Evolutionary conservation across 495 filamentous ascomycete genomes (phyloP).

Genomic region (Penicillium dipodomyicola): DNA sequence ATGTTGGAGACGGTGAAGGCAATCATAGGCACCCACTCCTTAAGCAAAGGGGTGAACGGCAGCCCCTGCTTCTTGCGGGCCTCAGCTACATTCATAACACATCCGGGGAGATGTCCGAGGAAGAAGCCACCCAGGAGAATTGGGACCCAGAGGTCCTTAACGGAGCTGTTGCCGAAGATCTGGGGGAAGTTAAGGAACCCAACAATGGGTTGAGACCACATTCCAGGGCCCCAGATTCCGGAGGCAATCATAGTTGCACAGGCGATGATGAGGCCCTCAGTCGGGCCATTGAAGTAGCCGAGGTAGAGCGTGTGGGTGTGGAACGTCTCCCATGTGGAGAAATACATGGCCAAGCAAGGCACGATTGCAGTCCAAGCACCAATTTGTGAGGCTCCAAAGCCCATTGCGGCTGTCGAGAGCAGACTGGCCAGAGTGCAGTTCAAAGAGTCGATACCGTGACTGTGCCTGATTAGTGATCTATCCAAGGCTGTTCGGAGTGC

Average conservation of each 20-base stretch:
- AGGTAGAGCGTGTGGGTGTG: slow-evolving; percentile 97
- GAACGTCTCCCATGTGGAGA: slow-evolving; percentile 99
- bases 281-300: slow-evolving; percentile 95
- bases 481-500: slow-evolving; percentile 1
- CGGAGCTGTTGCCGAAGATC: slow-evolving; percentile 61
- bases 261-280: slow-evolving; percentile 89
- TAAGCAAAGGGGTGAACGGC: slow-evolving; percentile 79
- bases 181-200: slow-evolving; percentile 58
- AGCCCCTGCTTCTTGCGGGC: slow-evolving; percentile 70
- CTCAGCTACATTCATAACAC: slow-evolving; percentile 74
- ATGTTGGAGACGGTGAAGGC: slow-evolving; percentile 70
- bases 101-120: slow-evolving; percentile 74
- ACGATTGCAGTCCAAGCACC: slow-evolving; percentile 89
- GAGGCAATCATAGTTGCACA: slow-evolving; percentile 80
- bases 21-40: slow-evolving; percentile 91
- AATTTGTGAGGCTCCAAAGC: slow-evolving; percentile 72
- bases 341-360: slow-evolving; percentile 96
- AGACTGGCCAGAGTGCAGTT: slow-evolving; percentile 93
- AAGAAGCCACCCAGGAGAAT: slow-evolving; percentile 71
- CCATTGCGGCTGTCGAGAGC: slow-evolving; percentile 87
- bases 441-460: slow-evolving; percentile 94
- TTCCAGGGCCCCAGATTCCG: slow-evolving; percentile 80
- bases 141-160: slow-evolving; percentile 85
- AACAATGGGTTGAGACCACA: slow-evolving; percentile 76
- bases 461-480: slow-evolving; percentile 38